These are phyloP conservation scores for Penicillium sclerotiorum DNA, from an alignment of 2,329 filamentous ascomycete genomes.

Conservation along the genomic window DNA sequence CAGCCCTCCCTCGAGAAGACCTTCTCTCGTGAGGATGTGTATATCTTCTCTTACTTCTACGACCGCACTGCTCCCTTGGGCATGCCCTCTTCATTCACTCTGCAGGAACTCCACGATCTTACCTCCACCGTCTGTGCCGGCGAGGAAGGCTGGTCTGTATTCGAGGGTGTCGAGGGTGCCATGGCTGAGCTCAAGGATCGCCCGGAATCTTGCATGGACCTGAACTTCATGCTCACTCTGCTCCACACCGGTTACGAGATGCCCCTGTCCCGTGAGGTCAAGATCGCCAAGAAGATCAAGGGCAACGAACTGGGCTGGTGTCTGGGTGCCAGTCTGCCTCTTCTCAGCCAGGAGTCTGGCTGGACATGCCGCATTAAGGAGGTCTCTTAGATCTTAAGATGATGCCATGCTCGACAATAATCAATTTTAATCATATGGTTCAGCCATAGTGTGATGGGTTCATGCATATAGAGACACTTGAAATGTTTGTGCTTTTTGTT, in stretches of 20 bases:
- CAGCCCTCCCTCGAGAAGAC: conserved; percentile 92
- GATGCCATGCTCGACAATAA: conserved; percentile 15
- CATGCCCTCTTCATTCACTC: conserved; percentile 97
- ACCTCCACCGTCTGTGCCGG: conserved; percentile 83
- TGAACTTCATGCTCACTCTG: conserved; percentile 94
- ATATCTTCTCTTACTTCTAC: conserved; percentile 97
- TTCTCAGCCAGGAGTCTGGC: conserved; percentile 78
- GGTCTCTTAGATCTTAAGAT: conserved; percentile 56
- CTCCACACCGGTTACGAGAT: conserved; percentile 97
- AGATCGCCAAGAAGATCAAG: conserved; percentile 98
- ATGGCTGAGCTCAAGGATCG: conserved; percentile 77
- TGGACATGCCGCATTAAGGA: conserved; percentile 88
- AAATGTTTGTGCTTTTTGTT: conserved; percentile 25
- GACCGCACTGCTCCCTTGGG: conserved; percentile 91
- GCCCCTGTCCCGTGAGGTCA: conserved; percentile 93
- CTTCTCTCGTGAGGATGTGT: conserved; percentile 87
- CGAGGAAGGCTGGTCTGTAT: conserved; percentile 75
- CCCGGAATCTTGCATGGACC: conserved; percentile 89
- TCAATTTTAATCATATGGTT: conserved; percentile 25
- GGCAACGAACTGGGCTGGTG: conserved; percentile 97
- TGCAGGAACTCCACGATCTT: conserved; percentile 85
- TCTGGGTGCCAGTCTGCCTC: conserved; percentile 87
- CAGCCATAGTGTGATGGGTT: conserved; percentile 26
- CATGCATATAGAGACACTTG: conserved; percentile 33
- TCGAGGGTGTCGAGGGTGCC: conserved; percentile 74